Conservation (phyloP, 805 yeast species). For the Suhomyces sp. region DNA sequence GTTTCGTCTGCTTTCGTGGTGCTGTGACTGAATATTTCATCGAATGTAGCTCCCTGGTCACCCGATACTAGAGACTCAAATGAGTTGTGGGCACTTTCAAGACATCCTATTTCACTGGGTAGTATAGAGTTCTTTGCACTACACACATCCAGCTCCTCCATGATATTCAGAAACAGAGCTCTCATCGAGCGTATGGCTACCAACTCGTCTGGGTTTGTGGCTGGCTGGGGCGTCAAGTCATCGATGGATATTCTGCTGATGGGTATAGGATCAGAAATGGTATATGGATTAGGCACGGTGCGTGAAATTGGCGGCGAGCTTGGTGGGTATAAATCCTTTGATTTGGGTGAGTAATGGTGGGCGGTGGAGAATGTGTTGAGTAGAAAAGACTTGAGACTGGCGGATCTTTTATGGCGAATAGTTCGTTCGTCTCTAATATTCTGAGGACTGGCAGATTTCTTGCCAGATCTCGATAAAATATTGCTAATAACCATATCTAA, state of each 20-base stretch:
- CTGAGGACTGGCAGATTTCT: neutral
- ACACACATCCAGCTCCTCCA: neutral
- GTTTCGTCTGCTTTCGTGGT: slow-evolving; percentile 12
- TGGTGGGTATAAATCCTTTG: neutral
- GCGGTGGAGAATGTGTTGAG: neutral
- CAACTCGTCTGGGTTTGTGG: neutral
- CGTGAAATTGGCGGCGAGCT: neutral
- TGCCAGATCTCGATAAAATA: neutral
- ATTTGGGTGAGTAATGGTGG: neutral
- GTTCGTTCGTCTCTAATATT: neutral
- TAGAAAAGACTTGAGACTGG: slow-evolving; percentile 1
- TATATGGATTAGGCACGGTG: neutral
- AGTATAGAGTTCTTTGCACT: neutral
- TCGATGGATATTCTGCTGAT: neutral
- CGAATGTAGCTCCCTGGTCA: slow-evolving; percentile 7
- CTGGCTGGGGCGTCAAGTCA: neutral
- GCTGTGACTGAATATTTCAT: slow-evolving; percentile 14
- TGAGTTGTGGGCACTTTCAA: neutral
- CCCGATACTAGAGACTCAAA: neutral
- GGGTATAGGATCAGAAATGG: slow-evolving; percentile 2
- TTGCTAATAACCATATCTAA: neutral
- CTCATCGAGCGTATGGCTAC: neutral
- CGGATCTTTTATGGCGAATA: neutral
- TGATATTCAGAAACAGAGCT: slow-evolving; percentile 3
- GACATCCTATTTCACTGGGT: neutral